Conservation (phyloP, 768 basidiomycete genomes). For the Candolleomyces aberdarensis region DNA sequence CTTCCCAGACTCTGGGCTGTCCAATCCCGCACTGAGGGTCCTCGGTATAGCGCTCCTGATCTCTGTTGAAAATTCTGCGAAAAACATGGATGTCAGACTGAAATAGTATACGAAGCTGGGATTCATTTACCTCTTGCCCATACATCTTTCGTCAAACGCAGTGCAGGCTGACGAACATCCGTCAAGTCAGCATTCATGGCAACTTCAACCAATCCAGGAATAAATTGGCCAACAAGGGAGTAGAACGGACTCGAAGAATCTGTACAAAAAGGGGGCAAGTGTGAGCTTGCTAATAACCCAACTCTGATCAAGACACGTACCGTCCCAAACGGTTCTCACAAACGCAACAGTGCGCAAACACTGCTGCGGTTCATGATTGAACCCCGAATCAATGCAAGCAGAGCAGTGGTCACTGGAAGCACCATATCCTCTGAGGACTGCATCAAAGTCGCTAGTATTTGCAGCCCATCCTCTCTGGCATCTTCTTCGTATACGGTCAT, state of each 20-base stretch:
- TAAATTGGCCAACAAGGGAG: background rate
- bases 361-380: too few species aligned
- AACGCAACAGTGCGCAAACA: too few species aligned
- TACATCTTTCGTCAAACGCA: background rate
- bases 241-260: background rate
- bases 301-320: too few species aligned
- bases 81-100: background rate
- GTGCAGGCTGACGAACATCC: background rate
- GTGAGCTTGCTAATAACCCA: too few species aligned
- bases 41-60: background rate
- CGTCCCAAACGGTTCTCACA: too few species aligned
- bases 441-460: background rate
- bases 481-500: conserved; percentile 1
- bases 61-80: background rate
- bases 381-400: background rate
- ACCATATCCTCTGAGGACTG: background rate
- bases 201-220: background rate
- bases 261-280: too few species aligned
- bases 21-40: background rate
- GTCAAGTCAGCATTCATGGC: background rate
- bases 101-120: too few species aligned
- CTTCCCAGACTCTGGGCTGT: background rate
- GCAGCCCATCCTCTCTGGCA: background rate
- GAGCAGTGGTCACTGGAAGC: background rate
- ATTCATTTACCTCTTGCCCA: background rate